A percentile compares a stretch with the other conserved stretches of the same genome.
phyloP scores from a whole-genome alignment of 805 yeast genomes.

The Candida multigemmis region DNA sequence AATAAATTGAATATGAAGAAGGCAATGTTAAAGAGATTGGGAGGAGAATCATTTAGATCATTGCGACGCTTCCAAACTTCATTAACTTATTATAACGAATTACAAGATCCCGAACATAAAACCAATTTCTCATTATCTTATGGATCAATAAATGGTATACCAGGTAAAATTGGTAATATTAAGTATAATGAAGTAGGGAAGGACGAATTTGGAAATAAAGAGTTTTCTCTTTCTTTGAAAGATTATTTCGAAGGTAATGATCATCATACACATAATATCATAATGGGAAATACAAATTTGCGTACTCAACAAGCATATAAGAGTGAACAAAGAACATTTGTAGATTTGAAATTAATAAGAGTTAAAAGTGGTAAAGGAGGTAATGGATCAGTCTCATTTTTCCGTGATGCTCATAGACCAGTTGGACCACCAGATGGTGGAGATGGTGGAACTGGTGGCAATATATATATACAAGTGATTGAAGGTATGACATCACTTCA shows the following conservation, averaged over 20 bases:
- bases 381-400: slow-evolving; percentile 76
- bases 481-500: slow-evolving; percentile 65
- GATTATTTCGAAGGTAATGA: slow-evolving; percentile 33
- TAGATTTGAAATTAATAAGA: slow-evolving; percentile 60
- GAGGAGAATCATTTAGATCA: no score
- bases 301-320: slow-evolving; percentile 18
- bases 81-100: no score
- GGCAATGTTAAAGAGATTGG: no score
- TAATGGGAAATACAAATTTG: slow-evolving; percentile 19
- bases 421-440: slow-evolving; percentile 99
- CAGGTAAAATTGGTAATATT: slow-evolving; percentile 4
- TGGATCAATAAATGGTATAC: not conserved
- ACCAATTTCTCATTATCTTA: not conserved
- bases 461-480: slow-evolving; percentile 74
- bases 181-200: slow-evolving; percentile 10
- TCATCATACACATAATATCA: slow-evolving; percentile 30
- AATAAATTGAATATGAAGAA: no score
- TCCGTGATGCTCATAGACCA: slow-evolving; percentile 75
- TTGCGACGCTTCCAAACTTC: no score
- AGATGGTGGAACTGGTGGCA: slow-evolving; percentile 94
- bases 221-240: slow-evolving; percentile 12
- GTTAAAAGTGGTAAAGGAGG: slow-evolving; percentile 82
- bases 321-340: slow-evolving; percentile 30
- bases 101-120: no score
- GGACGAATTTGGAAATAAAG: slow-evolving; percentile 9